phyloP scores from a whole-genome alignment of 2,329 filamentous ascomycete genomes.

The Pezicula rhizophila region DNA sequence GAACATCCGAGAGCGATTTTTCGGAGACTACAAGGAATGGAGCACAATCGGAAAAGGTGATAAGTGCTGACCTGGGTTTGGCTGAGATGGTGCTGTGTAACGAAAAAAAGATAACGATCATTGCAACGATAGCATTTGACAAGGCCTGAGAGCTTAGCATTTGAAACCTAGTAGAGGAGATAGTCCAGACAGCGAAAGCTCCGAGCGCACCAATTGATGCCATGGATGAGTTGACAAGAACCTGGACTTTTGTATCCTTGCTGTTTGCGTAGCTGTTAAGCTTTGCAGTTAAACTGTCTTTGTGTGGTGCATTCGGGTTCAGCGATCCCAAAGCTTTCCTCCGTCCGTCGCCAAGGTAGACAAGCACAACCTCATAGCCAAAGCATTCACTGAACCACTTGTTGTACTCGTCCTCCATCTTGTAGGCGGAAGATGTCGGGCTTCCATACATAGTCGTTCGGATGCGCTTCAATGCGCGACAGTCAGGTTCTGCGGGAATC shows the following conservation, averaged over 20 bases:
- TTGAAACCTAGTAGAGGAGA: not conserved
- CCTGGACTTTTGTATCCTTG: slow-evolving; percentile 39
- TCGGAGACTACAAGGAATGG: slow-evolving; percentile 66
- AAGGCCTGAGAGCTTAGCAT: not conserved
- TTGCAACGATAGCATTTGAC: not conserved
- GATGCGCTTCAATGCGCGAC: slow-evolving; percentile 38
- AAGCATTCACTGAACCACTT: slow-evolving; percentile 65
- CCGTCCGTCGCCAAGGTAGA: slow-evolving; percentile 37
- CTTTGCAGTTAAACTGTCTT: not conserved
- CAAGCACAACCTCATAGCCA: slow-evolving; percentile 51
- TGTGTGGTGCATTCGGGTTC: slow-evolving; percentile 5
- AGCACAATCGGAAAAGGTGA: slow-evolving; percentile 63
- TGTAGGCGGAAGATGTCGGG: slow-evolving; percentile 45
- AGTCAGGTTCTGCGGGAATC: slow-evolving; percentile 50
- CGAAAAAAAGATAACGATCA: not conserved
- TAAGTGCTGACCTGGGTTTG: not conserved
- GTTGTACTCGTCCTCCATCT: slow-evolving; percentile 54
- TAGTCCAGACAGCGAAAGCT: not conserved
- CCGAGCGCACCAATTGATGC: not conserved
- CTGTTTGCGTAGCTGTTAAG: not conserved
- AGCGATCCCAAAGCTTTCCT: slow-evolving; percentile 3
- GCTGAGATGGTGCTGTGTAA: not conserved
- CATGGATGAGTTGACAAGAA: not conserved
- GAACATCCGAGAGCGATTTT: slow-evolving; percentile 61
- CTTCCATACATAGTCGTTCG: slow-evolving; percentile 54